These are phyloP conservation scores for Citeromyces hawaiiensis DNA, from an alignment of 1,139 yeast species.

Conservation along the genomic window DNA sequence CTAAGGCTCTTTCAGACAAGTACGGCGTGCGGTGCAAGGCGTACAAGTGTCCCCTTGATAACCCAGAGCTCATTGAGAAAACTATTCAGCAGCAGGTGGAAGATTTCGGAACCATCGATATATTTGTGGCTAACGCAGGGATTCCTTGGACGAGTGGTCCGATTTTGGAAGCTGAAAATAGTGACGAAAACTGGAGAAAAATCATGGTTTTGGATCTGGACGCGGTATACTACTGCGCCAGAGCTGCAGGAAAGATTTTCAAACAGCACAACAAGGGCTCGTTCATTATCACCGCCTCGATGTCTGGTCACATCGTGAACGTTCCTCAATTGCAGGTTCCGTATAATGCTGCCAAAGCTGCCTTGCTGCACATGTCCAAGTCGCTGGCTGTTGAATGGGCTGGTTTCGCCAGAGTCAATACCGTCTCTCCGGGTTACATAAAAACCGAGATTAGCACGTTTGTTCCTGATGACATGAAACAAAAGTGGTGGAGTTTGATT, in stretches of 20 bases:
- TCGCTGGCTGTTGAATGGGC: conserved; percentile 44
- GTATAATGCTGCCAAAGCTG: conserved; percentile 46
- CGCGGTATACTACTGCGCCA: conserved; percentile 47
- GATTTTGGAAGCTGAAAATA: conserved; percentile 25
- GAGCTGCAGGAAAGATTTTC: conserved; percentile 37
- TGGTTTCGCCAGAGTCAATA: conserved; percentile 38
- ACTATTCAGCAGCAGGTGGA: conserved; percentile 28
- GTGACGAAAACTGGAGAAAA: conserved; percentile 30
- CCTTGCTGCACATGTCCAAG: conserved; percentile 37
- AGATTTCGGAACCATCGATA: conserved; percentile 46
- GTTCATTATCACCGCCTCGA: conserved; percentile 47
- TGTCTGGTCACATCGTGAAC: conserved; percentile 44
- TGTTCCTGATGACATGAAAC: conserved; percentile 18
- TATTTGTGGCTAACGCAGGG: conserved; percentile 60
- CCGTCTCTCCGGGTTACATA: conserved; percentile 46
- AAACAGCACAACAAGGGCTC: conserved; percentile 33
- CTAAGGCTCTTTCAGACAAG: conserved; percentile 24
- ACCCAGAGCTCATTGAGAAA: conserved; percentile 24
- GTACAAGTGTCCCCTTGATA: conserved; percentile 35
- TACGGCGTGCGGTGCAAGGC: conserved; percentile 35
- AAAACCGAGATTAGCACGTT: conserved; percentile 28
- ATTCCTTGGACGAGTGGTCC: conserved; percentile 43
- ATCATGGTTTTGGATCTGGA: conserved; percentile 39
- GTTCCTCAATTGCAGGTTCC: conserved; percentile 45
- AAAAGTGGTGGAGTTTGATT: conserved; percentile 48